These are phyloP conservation scores for Immersiporthe knoxdaviesiana DNA, from an alignment of 2,329 filamentous ascomycete genomes.

Conservation along the genomic window DNA sequence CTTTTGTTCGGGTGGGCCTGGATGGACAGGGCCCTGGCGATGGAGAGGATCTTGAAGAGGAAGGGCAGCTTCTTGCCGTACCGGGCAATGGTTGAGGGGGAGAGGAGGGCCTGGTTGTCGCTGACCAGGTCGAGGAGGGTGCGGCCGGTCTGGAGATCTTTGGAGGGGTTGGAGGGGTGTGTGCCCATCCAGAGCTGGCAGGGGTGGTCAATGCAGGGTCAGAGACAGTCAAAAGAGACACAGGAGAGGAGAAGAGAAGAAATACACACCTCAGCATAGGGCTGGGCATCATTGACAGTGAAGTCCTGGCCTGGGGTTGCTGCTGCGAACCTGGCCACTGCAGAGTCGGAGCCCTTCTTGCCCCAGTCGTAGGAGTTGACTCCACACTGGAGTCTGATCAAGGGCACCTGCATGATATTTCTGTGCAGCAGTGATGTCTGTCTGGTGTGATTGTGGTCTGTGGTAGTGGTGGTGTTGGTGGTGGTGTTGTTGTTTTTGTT, in stretches of 20 bases:
- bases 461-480: neutral
- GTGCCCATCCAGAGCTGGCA: conserved; percentile 96
- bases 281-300: conserved; percentile 80
- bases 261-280: conserved; percentile 81
- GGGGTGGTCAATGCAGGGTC: neutral
- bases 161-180: conserved; percentile 93
- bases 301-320: conserved; percentile 79
- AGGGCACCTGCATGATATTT: conserved; percentile 69
- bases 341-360: conserved; percentile 85
- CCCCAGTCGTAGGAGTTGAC: conserved; percentile 99
- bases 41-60: conserved; percentile 96
- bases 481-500: neutral
- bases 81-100: conserved; percentile 69
- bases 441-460: conserved; percentile 8
- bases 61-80: conserved; percentile 89
- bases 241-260: neutral
- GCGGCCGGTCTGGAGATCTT: conserved; percentile 80
- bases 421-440: neutral
- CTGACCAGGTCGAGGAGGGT: conserved; percentile 85
- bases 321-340: conserved; percentile 86
- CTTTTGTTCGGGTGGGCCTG: conserved; percentile 97
- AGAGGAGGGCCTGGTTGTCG: conserved; percentile 84
- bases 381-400: conserved; percentile 85
- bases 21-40: conserved; percentile 94
- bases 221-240: conserved; percentile 26